These are phyloP conservation scores for Plasmodium coatneyi DNA, from an alignment of 169 alveolate species.

Conservation along the genomic window DNA sequence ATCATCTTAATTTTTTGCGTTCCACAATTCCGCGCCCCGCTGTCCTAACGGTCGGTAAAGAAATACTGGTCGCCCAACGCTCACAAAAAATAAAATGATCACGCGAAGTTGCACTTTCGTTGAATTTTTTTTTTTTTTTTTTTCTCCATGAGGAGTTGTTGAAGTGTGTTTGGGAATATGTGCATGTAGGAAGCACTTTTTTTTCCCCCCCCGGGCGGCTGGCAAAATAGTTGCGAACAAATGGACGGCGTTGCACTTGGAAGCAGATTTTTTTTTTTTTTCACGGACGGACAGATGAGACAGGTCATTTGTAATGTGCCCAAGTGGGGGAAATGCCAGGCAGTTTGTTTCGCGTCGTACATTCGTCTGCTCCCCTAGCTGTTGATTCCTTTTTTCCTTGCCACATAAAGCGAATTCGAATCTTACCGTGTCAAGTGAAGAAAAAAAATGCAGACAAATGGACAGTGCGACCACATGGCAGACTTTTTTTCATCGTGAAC, in stretches of 20 bases:
- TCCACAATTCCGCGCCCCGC: background rate
- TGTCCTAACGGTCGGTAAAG: background rate
- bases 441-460: background rate
- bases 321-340: background rate
- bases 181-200: background rate
- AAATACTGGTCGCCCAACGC: background rate
- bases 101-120: background rate
- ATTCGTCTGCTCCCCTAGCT: background rate
- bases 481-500: background rate
- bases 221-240: background rate
- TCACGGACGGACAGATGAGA: background rate
- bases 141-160: background rate
- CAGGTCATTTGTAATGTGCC: background rate
- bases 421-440: background rate
- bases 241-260: constrained; percentile 28
- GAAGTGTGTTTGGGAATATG: background rate
- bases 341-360: background rate
- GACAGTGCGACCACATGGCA: background rate
- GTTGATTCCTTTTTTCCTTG: background rate
- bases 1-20: background rate
- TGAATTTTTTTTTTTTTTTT: background rate
- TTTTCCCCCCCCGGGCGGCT: background rate
- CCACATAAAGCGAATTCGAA: background rate
- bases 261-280: constrained; percentile 12
- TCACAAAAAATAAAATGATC: background rate